Percentiles rank a stretch among this genome's conserved stretches.
Conservation (phyloP, 352 stramenopile genomes). For the Pythium dissotocum region DNA sequence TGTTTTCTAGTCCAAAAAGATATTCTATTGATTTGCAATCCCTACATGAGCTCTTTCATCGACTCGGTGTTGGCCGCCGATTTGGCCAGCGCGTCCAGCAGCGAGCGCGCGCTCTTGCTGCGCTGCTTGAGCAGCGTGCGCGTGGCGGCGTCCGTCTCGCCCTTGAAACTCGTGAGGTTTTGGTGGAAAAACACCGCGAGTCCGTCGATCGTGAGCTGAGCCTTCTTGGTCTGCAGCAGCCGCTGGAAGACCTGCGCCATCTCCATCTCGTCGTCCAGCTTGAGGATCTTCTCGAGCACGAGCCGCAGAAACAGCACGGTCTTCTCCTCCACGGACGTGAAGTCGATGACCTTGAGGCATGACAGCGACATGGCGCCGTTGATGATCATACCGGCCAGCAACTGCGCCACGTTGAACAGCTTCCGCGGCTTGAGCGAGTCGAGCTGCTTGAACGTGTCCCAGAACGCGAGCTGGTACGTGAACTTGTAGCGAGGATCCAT, state of each 20-base stretch:
- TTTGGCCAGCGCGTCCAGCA: slow-evolving; percentile 71
- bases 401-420: slow-evolving; percentile 90
- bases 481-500: slow-evolving; percentile 95
- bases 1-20: no score
- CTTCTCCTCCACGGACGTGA: slow-evolving; percentile 86
- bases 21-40: no score
- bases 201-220: slow-evolving; percentile 73
- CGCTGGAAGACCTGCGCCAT: slow-evolving; percentile 77
- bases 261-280: slow-evolving; percentile 59
- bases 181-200: slow-evolving; percentile 83
- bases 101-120: slow-evolving; percentile 61
- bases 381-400: slow-evolving; percentile 77
- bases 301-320: slow-evolving; percentile 90
- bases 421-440: slow-evolving; percentile 79
- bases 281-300: slow-evolving; percentile 71
- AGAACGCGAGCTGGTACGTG: slow-evolving; percentile 95
- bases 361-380: slow-evolving; percentile 72
- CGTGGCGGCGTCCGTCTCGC: slow-evolving; percentile 39
- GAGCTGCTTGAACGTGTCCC: slow-evolving; percentile 96
- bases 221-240: slow-evolving; percentile 79
- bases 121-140: slow-evolving; percentile 58
- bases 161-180: slow-evolving; percentile 63
- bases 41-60: slow-evolving; percentile 53
- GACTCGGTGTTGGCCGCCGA: slow-evolving; percentile 47
- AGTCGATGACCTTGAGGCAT: slow-evolving; percentile 92